phyloP scores from a whole-genome alignment of 2,329 filamentous ascomycete genomes.

The Beauveria australis region DNA sequence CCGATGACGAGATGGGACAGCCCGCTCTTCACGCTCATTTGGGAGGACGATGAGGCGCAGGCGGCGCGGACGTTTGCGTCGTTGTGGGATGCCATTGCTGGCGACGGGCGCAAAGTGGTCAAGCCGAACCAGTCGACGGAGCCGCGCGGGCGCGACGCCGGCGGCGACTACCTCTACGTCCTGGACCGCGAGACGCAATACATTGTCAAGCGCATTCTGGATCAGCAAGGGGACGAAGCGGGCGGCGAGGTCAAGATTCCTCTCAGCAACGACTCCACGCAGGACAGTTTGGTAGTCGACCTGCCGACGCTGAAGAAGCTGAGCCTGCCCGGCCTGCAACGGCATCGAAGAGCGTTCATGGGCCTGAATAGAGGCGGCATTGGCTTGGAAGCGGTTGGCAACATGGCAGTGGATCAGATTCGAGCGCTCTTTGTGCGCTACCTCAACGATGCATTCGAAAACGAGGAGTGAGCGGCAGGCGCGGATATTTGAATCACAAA shows the following conservation, averaged over 20 bases:
- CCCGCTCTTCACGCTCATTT: constrained; percentile 70
- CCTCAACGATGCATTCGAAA: constrained; percentile 57
- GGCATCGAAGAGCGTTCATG: constrained; percentile 70
- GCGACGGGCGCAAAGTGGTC: constrained; percentile 53
- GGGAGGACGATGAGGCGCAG: constrained; percentile 63
- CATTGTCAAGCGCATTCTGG: constrained; percentile 60
- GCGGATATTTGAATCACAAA: neutral
- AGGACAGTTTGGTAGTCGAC: constrained; percentile 49
- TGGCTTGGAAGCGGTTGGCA: constrained; percentile 46
- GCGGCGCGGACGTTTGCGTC: constrained; percentile 47
- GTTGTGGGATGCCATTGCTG: constrained; percentile 69
- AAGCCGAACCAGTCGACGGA: constrained; percentile 70
- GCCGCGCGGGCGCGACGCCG: constrained; percentile 50
- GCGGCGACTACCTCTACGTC: constrained; percentile 70
- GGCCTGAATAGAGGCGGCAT: constrained; percentile 65
- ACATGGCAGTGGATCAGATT: constrained; percentile 45
- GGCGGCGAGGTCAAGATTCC: constrained; percentile 48
- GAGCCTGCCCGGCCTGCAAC: constrained; percentile 67
- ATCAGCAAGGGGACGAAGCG: constrained; percentile 63
- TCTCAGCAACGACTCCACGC: constrained; percentile 20
- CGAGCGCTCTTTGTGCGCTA: constrained; percentile 58
- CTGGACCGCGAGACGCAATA: constrained; percentile 73
- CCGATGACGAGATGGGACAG: constrained; percentile 79
- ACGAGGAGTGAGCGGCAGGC: constrained; percentile 35
- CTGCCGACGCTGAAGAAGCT: constrained; percentile 55